Conservation (phyloP, 1,284 basidiomycete species). For the Boletus hoseneyae region DNA sequence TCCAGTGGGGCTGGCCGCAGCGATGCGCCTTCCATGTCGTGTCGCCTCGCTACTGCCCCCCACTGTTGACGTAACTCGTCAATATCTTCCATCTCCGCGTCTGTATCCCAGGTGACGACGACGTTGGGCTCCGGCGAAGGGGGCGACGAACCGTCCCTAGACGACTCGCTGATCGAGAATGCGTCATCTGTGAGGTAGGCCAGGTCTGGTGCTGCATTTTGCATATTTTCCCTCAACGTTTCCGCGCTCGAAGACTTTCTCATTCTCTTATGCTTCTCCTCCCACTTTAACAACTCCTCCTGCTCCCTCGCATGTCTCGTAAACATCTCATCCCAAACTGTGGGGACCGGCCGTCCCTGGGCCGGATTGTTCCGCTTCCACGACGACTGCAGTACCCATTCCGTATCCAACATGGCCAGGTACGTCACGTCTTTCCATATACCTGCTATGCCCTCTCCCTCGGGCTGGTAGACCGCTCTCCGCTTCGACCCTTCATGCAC, state of each 20-base stretch:
- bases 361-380: constrained; percentile 5
- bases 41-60: constrained; percentile 12
- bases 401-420: constrained; percentile 58
- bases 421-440: constrained; percentile 57
- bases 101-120: constrained; percentile 18
- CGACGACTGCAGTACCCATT: constrained; percentile 46
- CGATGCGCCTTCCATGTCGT: background rate
- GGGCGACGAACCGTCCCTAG: constrained; percentile 16
- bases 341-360: constrained; percentile 27
- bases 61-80: constrained; percentile 3
- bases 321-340: constrained; percentile 64
- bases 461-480: constrained; percentile 44
- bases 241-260: constrained; percentile 32
- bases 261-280: constrained; percentile 34
- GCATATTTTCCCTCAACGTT: constrained; percentile 25
- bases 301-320: constrained; percentile 54
- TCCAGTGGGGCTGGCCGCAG: constrained; percentile 4
- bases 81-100: constrained; percentile 12
- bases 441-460: constrained; percentile 32
- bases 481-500: constrained; percentile 57
- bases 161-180: constrained; percentile 16
- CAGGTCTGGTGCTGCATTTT: constrained; percentile 1
- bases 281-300: constrained; percentile 53
- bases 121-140: constrained; percentile 22
- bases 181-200: constrained; percentile 24